Base-by-base conservation (phyloP, 306 rosid species). In the Elaeagnus macrophylla region DNA sequence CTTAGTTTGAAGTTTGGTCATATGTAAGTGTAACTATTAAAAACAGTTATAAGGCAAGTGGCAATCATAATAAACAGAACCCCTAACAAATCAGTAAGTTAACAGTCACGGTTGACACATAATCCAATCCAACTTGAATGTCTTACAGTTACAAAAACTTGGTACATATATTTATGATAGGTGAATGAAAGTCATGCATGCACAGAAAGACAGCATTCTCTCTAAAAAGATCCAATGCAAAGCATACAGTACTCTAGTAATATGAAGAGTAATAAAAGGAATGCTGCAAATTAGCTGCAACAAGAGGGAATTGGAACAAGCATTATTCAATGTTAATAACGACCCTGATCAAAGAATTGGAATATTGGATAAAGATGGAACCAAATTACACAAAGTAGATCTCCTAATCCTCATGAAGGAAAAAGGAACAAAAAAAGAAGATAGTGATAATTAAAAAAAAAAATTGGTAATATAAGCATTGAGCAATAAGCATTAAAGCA, bases 401-500 rank as follows among this genome's bases (percentile, higher is more conserved):
- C 55, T 47, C 47, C 45, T 9, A 7, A 51, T 43, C n/a, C 46
- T 11, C 25, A 59, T 1, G 6, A 45, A 64, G 54, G 59, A 45
- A 16, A 60, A 58, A 63, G 61, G 11, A 67, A 48, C 15, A 45
- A 43, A 35, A 61, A 54, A 44, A 44, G 14, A 15, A 12, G 12
- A 45, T 12, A 45, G 17, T 15, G 0, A 45, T 45, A 25, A 25
- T 25, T 25, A 25, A 51, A 39, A 57, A 10, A 63, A 10, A 13
- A 43, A 63, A 82, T 25, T 61, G 60, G 39, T 53, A 61, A 55
- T 51, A 39, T 45, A 54, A 10, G 37, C 53, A 43, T 49, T 14
- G 35, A 62, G 54, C 56, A 65, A 13, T 50, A 12, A 64, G 49
- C 9, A 54, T 19, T 49, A 54, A 57, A 66, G 58, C 54, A 70